phyloP scores from a whole-genome alignment of 768 basidiomycete genomes.

The Psilocybe subaeruginosa region DNA sequence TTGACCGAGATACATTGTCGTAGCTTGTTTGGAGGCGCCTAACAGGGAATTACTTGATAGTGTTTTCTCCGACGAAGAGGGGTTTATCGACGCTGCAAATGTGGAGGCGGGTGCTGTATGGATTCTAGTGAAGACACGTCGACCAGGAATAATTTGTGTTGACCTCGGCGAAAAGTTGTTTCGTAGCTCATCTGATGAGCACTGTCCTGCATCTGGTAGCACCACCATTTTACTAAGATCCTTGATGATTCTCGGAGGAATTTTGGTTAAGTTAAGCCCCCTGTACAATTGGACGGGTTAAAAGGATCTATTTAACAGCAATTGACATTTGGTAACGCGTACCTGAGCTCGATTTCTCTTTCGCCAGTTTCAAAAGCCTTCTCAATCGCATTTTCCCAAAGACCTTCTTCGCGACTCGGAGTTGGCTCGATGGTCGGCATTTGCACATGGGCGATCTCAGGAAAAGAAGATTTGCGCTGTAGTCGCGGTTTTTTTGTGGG shows the following conservation, averaged over 20 bases:
- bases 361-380: constrained; percentile 48
- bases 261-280: constrained; percentile 42
- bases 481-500: constrained; percentile 28
- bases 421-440: neutral
- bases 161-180: neutral
- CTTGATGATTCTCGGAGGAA: constrained; percentile 51
- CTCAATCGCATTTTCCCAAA: constrained; percentile 23
- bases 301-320: neutral
- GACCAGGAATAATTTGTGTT: neutral
- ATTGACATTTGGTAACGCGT: constrained; percentile 12
- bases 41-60: constrained; percentile 33
- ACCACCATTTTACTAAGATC: constrained; percentile 51
- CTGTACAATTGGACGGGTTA: constrained; percentile 25
- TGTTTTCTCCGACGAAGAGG: constrained; percentile 31
- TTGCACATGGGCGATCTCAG: neutral
- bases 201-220: constrained; percentile 29
- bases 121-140: constrained; percentile 19
- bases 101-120: constrained; percentile 28
- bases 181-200: constrained; percentile 1
- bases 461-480: neutral
- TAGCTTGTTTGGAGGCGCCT: constrained; percentile 47
- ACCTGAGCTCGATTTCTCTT: constrained; percentile 61
- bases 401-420: constrained; percentile 2
- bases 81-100: constrained; percentile 15
- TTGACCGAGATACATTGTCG: constrained; percentile 58